A percentile compares a stretch with the other conserved stretches of the same genome.
Conservation (phyloP, 371 early-diverging fungal genomes). For the Rhizopus stolonifer region DNA sequence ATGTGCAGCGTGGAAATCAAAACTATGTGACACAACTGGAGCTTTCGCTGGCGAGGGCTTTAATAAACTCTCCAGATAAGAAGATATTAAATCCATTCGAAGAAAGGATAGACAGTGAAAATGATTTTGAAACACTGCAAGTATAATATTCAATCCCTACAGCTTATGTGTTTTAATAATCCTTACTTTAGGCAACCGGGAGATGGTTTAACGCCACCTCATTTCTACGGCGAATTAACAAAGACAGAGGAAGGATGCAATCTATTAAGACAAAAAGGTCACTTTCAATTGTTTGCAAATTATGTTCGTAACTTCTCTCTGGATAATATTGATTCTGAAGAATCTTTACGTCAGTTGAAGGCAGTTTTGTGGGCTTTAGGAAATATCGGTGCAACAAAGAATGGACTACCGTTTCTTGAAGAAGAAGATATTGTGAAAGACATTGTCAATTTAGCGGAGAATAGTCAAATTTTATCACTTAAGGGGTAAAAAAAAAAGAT, state of each 20-base stretch:
- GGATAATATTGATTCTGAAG: conserved; percentile 28
- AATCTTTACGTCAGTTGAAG: conserved; percentile 61
- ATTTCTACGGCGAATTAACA: conserved; percentile 83
- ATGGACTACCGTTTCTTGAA: conserved; percentile 70
- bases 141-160: too few relatives aligned
- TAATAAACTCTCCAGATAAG: conserved; percentile 51
- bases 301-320: conserved; percentile 58
- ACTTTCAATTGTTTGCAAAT: conserved; percentile 65
- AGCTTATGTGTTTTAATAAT: too few relatives aligned
- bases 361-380: conserved; percentile 83
- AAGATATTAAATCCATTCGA: conserved; percentile 46
- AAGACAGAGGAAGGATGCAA: conserved; percentile 79
- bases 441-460: conserved; percentile 69
- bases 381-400: conserved; percentile 72
- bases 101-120: conserved; percentile 49
- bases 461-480: conserved; percentile 68
- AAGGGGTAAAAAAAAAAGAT: conserved; percentile 62
- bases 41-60: conserved; percentile 67
- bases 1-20: conserved; percentile 66
- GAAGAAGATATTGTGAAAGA: conserved; percentile 71
- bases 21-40: conserved; percentile 82
- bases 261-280: conserved; percentile 63
- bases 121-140: conserved; percentile 46
- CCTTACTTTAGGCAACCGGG: conserved; percentile 39
- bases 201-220: conserved; percentile 64